phyloP scores from a whole-genome alignment of 2,329 filamentous ascomycete genomes.

The Aureobasidium leucospermi region DNA sequence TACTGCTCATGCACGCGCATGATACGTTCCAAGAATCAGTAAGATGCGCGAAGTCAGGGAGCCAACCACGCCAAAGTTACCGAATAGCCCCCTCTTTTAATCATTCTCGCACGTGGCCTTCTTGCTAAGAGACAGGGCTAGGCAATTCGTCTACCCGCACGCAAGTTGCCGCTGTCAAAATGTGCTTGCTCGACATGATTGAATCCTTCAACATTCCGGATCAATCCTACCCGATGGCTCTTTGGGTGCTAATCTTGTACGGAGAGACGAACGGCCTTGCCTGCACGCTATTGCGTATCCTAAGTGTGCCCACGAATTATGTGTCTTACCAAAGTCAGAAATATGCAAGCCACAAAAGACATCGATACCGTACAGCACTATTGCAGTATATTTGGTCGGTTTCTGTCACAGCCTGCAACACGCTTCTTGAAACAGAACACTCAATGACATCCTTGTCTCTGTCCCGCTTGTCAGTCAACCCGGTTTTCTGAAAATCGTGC shows the following conservation, averaged over 20 bases:
- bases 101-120: constrained; percentile 7
- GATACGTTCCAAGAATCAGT: not conserved
- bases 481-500: not conserved
- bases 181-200: not conserved
- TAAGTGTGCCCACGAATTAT: not conserved
- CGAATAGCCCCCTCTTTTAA: not conserved
- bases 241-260: not conserved
- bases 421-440: constrained; percentile 7
- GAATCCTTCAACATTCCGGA: not conserved
- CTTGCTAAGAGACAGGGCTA: not conserved
- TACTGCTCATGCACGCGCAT: constrained; percentile 3
- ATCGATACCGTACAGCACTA: not conserved
- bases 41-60: not conserved
- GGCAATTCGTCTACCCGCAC: not conserved
- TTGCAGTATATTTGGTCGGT: constrained; percentile 3
- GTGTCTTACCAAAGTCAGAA: not conserved
- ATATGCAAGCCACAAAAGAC: constrained; percentile 4
- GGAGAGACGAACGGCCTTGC: not conserved
- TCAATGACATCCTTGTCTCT: not conserved
- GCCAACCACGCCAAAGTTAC: not conserved
- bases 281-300: not conserved
- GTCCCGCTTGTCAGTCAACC: not conserved
- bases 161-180: constrained; percentile 12
- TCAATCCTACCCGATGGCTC: not conserved
- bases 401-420: constrained; percentile 4